phyloP scores from a whole-genome alignment of 2,329 filamentous ascomycete genomes.

The Claviceps lovelessii region DNA sequence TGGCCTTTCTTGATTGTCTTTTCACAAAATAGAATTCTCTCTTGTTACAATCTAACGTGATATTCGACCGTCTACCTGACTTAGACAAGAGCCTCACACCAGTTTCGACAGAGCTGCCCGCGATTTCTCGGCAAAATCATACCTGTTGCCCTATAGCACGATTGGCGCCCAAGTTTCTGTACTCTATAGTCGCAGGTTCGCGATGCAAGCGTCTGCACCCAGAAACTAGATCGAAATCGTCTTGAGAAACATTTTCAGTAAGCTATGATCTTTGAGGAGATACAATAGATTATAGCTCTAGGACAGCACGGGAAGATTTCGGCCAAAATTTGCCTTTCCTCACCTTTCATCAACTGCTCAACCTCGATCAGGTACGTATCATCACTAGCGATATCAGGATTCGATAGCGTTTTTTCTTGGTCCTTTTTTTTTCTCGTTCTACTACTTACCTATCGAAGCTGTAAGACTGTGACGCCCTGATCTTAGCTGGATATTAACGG shows the following conservation, averaged over 20 bases:
- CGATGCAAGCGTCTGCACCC: background rate
- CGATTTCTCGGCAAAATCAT: background rate
- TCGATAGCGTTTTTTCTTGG: too few species aligned
- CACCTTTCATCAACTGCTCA: background rate
- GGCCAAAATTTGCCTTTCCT: background rate
- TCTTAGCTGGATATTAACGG: background rate
- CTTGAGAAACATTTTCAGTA: background rate
- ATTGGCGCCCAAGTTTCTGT: background rate
- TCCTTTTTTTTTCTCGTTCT: background rate
- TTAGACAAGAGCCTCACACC: background rate
- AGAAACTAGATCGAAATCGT: background rate
- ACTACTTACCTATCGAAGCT: background rate
- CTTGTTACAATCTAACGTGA: background rate
- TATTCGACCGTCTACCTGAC: background rate
- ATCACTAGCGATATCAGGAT: background rate
- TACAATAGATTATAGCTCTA: background rate
- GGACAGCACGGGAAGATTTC: background rate
- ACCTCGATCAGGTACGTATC: background rate
- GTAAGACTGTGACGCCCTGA: background rate
- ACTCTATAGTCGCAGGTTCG: background rate
- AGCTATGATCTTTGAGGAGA: background rate
- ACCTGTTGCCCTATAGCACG: background rate
- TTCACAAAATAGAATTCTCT: background rate
- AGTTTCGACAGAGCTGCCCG: background rate
- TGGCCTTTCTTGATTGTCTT: background rate